A percentile compares a stretch with the other conserved stretches of the same genome.
Evolutionary conservation across 495 filamentous ascomycete genomes (phyloP).

Genomic region (Penicillium cinerascens): DNA sequence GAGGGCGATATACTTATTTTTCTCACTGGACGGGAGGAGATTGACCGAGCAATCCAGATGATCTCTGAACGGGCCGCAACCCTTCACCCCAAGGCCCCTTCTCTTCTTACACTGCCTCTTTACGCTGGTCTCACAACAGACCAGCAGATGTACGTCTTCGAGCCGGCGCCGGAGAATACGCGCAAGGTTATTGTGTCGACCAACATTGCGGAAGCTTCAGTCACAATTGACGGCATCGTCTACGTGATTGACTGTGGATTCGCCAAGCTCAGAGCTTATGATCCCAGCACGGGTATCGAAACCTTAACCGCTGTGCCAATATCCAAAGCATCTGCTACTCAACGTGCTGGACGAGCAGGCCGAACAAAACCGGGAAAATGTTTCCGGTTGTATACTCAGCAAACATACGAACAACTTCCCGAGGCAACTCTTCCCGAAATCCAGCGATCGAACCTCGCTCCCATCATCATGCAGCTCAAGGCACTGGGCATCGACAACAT

Average conservation of each 20-base stretch:
- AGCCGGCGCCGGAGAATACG: conserved; percentile 76
- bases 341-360: conserved; percentile 88
- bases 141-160: conserved; percentile 90
- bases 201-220: conserved; percentile 93
- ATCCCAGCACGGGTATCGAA: conserved; percentile 85
- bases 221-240: conserved; percentile 90
- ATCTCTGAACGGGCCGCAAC: conserved; percentile 74
- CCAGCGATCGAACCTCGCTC: conserved; percentile 87
- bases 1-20: conserved; percentile 92
- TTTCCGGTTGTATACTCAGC: conserved; percentile 87
- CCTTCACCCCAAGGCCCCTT: conserved; percentile 66
- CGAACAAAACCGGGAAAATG: conserved; percentile 93
- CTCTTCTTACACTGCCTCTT: conserved; percentile 74
- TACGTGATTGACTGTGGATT: conserved; percentile 93
- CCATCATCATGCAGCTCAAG: conserved; percentile 88
- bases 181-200: conserved; percentile 92
- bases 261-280: conserved; percentile 86
- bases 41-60: conserved; percentile 73
- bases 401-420: conserved; percentile 62
- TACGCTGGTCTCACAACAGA: conserved; percentile 88
- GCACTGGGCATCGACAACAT: conserved; percentile 96
- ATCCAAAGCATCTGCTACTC: conserved; percentile 89
- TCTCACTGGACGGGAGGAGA: conserved; percentile 90
- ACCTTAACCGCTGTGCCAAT: conserved; percentile 82
- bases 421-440: conserved; percentile 85